Base-by-base conservation (phyloP, 148 eudicot genomes). In the Pharnaceum exiguum region DNA sequence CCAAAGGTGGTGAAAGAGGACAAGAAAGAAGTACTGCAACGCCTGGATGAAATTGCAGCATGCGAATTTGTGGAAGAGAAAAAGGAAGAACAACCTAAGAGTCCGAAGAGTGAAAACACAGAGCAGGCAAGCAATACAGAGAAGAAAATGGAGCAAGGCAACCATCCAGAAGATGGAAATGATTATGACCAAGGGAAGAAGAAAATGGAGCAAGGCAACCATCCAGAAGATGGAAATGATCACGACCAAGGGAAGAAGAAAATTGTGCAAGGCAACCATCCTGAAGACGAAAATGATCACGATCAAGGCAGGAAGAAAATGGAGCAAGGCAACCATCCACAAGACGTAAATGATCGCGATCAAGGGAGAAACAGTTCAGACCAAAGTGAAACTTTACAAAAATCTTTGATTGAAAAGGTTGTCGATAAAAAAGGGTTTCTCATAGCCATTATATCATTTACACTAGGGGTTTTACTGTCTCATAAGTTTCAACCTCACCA, bases 391-490 rank as follows among this genome's bases (percentile, higher is more conserved):
- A n/a, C n/a, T n/a, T n/a, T n/a, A n/a, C n/a, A n/a, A 59, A 48
- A 18, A 50, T 63, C 62, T 42, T 55, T 66, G 1, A 31, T 64
- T 10, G 56, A 47, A 45, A 72, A 56, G 46, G 44, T 79, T 33
- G 51, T 17, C 4, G 75, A 68, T 63, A 71, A 75, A 35, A 85
- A 74, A 39, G 70, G 71, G 48, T 63, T 73, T 12, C 51, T 75
- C 5, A 37, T 69, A 52, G 75, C 79, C 19, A 48, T 84, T 3
- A 27, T 87, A 18, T 87, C 90, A 39, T 84, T 87, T 71, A 70
- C 85, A 40, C 45, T 81, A 5, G 95, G 90, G 37, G 66, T 77
- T 52, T 44, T 68, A 8, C 33, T 84, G 29, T 71, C 85, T 35
- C 66, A 57, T 10, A 78, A 65, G 48, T 54, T 71, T 56, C 83